A percentile compares a stretch with the other conserved stretches of the same genome.
Conservation (phyloP, 495 filamentous ascomycete species). For the Hypoxylon fuscum region DNA sequence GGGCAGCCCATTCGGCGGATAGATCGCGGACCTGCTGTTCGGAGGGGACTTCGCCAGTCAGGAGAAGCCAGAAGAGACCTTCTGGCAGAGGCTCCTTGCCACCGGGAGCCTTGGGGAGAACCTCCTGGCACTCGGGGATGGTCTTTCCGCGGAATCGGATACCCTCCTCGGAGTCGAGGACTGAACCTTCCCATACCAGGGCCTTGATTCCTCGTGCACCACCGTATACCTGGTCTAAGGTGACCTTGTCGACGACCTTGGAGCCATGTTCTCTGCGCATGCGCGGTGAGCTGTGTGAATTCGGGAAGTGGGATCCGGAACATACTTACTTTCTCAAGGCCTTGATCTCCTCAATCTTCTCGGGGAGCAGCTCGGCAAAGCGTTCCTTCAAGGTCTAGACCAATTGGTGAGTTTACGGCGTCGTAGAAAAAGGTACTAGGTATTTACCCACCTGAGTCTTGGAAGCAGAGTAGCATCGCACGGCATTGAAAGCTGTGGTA, state of each 20-base stretch:
- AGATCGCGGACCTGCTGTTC: conserved; percentile 98
- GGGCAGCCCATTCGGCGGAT: conserved; percentile 98
- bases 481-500: conserved; percentile 79
- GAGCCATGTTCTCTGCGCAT: conserved; percentile 81
- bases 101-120: conserved; percentile 95
- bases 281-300: conserved; percentile 23
- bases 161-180: conserved; percentile 97
- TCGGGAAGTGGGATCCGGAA: conserved; percentile 9
- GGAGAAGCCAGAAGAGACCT: conserved; percentile 99
- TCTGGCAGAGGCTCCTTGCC: conserved; percentile 96
- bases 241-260: conserved; percentile 97
- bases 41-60: conserved; percentile 95
- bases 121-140: conserved; percentile 96
- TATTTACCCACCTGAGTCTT: conserved; percentile 78
- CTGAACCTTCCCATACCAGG: conserved; percentile 98
- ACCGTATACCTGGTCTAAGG: conserved; percentile 98
- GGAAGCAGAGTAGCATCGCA: conserved; percentile 83
- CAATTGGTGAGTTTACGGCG: conserved; percentile 46
- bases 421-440: conserved; percentile 25
- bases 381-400: conserved; percentile 93
- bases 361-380: conserved; percentile 93
- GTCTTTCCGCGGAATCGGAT: conserved; percentile 99
- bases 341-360: conserved; percentile 99
- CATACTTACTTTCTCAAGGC: conserved; percentile 84
- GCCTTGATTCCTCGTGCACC: conserved; percentile 99